Conservation (phyloP, 257 asterid genomes). For the Solanum pimpinellifolium region DNA sequence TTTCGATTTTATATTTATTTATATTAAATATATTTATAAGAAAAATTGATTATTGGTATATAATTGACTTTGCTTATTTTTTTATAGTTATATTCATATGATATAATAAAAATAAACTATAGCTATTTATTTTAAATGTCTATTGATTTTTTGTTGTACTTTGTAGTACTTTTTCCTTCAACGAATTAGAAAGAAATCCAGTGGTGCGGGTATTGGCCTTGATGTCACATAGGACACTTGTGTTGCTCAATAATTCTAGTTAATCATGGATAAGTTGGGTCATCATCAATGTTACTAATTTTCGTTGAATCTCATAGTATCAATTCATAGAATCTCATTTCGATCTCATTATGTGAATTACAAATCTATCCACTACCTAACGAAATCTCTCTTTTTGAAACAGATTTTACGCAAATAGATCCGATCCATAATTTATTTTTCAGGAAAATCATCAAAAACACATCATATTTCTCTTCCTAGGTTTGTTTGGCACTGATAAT, state of each 20-base stretch:
- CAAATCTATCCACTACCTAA: neutral
- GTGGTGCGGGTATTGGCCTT: neutral
- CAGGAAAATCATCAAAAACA: neutral
- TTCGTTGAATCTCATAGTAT: neutral
- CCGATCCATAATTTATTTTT: neutral
- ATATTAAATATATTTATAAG: no score
- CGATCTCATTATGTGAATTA: neutral
- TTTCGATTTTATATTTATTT: no score
- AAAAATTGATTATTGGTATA: no score
- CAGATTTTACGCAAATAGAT: neutral
- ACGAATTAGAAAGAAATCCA: neutral
- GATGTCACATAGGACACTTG: neutral
- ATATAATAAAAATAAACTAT: no score
- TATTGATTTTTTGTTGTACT: no score
- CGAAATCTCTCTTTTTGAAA: neutral
- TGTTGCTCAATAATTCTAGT: neutral
- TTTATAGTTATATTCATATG: no score
- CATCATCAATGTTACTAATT: neutral
- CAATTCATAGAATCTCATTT: neutral
- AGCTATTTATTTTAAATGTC: no score
- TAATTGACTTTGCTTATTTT: no score
- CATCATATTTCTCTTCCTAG: neutral
- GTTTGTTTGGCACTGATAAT: neutral
- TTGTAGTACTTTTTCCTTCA: no score
- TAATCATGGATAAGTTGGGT: neutral